phyloP scores from a whole-genome alignment of 2,329 filamentous ascomycete species.

The Rutstroemia sp. region DNA sequence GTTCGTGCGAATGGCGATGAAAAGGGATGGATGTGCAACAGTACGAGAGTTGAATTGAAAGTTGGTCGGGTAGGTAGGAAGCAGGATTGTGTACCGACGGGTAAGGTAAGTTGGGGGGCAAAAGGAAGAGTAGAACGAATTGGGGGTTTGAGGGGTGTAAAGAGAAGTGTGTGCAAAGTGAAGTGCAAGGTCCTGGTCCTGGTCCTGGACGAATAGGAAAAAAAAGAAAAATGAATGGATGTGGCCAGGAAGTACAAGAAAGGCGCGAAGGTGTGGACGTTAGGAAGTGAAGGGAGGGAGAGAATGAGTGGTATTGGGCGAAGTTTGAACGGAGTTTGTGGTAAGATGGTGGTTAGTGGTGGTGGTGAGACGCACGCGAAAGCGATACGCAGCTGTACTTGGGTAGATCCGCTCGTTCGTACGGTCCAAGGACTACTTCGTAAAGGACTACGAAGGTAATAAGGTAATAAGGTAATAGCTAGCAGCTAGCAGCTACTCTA shows the following conservation, averaged over 20 bases:
- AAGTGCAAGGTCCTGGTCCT: not conserved
- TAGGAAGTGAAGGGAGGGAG: not conserved
- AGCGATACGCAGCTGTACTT: too few species aligned
- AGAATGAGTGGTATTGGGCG: not conserved
- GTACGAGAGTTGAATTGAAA: not conserved
- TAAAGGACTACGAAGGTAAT: too few species aligned
- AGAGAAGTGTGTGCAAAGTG: not conserved
- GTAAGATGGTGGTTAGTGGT: too few species aligned
- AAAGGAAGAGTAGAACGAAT: not conserved
- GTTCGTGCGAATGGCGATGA: not conserved
- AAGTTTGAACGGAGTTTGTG: too few species aligned
- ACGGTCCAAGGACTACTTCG: too few species aligned
- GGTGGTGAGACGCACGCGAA: too few species aligned
- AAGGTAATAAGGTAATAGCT: too few species aligned
- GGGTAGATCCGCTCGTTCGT: too few species aligned
- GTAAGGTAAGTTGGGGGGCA: not conserved
- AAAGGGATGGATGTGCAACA: conserved; percentile 2
- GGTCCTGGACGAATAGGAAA: not conserved
- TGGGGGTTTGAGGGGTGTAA: not conserved
- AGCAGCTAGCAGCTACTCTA: too few species aligned
- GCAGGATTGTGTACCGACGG: too few species aligned
- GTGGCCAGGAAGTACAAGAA: not conserved
- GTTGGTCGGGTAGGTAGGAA: too few species aligned
- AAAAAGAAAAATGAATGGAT: not conserved
- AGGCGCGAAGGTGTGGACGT: not conserved